Evolutionary conservation across 2,329 filamentous ascomycete genomes (phyloP).

Genomic region (Hypomyces perniciosus): DNA sequence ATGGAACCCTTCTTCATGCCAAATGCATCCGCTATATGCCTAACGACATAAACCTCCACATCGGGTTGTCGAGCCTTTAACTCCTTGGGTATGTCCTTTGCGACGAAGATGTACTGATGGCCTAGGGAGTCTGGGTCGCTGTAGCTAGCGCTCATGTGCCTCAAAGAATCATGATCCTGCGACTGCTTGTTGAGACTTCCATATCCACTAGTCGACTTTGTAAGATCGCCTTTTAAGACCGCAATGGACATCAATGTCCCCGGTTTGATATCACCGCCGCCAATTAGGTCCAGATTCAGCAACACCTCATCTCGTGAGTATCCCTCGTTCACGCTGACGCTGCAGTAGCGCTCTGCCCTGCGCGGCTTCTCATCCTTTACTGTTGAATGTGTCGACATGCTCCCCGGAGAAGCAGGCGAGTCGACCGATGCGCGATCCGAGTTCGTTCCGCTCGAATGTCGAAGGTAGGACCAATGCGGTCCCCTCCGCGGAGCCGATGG

Average conservation of each 20-base stretch:
- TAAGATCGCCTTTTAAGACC: conserved; percentile 47
- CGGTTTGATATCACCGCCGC: conserved; percentile 50
- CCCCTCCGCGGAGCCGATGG: conserved; percentile 40
- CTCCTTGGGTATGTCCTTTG: conserved; percentile 64
- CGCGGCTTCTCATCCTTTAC: conserved; percentile 28
- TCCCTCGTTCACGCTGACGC: conserved; percentile 61
- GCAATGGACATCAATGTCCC: conserved; percentile 70
- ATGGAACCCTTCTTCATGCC: conserved; percentile 71
- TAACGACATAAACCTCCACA: conserved; percentile 68
- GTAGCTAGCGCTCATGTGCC: conserved; percentile 16
- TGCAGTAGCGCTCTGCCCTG: conserved; percentile 43
- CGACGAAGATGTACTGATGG: conserved; percentile 61
- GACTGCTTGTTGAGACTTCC: conserved; percentile 28
- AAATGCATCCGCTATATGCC: conserved; percentile 72
- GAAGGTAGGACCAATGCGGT: conserved; percentile 47
- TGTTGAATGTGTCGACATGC: conserved; percentile 46
- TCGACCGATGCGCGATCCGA: conserved; percentile 38
- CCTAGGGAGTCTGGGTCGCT: conserved; percentile 22
- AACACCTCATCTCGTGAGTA: conserved; percentile 74
- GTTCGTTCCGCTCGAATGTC: conserved; percentile 45
- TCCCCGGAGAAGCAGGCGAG: conserved; percentile 41
- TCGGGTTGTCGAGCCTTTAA: conserved; percentile 57
- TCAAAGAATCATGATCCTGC: conserved; percentile 22
- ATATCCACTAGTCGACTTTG: conserved; percentile 29
- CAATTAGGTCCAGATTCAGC: conserved; percentile 67